These are phyloP conservation scores for Daldinia childiae DNA, from an alignment of 495 filamentous ascomycete species.

Conservation along the genomic window DNA sequence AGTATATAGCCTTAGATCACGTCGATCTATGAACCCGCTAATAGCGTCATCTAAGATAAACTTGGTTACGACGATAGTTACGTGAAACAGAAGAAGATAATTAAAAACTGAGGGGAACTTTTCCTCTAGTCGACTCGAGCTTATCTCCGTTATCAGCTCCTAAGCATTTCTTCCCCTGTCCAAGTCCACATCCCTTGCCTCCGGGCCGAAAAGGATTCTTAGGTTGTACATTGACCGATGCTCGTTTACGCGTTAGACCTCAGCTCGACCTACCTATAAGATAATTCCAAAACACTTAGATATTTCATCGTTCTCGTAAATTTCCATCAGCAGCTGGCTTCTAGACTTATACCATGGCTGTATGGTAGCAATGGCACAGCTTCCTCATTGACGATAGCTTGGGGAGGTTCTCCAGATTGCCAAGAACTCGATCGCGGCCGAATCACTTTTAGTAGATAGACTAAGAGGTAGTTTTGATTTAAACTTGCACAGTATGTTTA, in stretches of 20 bases:
- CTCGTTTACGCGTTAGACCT: neutral
- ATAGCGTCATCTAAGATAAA: neutral
- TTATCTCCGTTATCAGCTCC: neutral
- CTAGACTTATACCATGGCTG: neutral
- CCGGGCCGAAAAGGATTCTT: conserved; percentile 9
- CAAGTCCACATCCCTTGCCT: neutral
- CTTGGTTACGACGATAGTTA: neutral
- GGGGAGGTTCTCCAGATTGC: neutral
- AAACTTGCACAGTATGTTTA: neutral
- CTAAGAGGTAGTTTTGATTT: too few species aligned
- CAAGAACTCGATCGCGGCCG: neutral
- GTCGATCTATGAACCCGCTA: too few species aligned
- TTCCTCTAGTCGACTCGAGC: neutral
- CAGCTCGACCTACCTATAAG: neutral
- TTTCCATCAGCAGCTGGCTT: neutral
- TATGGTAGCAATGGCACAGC: neutral
- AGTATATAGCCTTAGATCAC: too few species aligned
- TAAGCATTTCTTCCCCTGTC: neutral
- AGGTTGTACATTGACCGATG: neutral
- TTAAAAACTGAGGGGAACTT: neutral
- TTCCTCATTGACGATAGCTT: conserved; percentile 1
- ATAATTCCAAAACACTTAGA: neutral
- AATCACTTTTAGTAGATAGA: neutral
- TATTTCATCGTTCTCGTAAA: neutral
- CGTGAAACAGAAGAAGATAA: neutral